Base-by-base conservation (phyloP, 2,329 filamentous ascomycete genomes). In the Thermochaetoides dissita region DNA sequence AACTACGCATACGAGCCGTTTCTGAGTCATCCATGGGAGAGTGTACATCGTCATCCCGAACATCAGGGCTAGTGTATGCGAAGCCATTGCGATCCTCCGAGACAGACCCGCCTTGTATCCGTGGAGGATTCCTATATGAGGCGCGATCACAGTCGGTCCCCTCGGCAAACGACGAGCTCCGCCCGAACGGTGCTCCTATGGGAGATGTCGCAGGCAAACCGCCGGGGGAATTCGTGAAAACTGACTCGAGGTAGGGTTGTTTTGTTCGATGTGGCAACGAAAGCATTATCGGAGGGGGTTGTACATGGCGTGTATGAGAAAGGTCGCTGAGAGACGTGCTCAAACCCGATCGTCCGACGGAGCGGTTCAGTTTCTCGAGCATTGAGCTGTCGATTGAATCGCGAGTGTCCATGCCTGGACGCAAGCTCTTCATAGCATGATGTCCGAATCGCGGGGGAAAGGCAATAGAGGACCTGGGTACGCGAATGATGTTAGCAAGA, bases 311-410 rank as follows among this genome's bases (percentile, higher is more conserved):
- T 35, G 61, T 58, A 2, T 60, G 51, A 12, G 61, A 52, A 7
- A 59, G 47, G 37, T 69, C 65, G 42, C 57, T 61, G 17, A 62
- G 49, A 2, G 66, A 68, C 8, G 62, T 56, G 43, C 63, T 66
- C 6, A 71, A 57, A 4, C 61, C 58, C 8, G 67, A 66, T 38
- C 63, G 63, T 10, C 59, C 61, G 33, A 65, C 61, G 33, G 64
- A 57, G 1, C 66, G 63, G 44, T 74, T 65, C n/a, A 77, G 60
- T 57, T 72, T 76, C 55, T 70, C 71, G 45, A 74, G 67, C 53
- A 75, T 64, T 40, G 59, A 64, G 45, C 63, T 66, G 45, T 70
- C 67, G 40, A 74, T 67, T 10, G 67, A 59, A 36, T 69, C 60
- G 50, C 65, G 63, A 40, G 63, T 61, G 4, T 65, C 17, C 17